phyloP scores from a whole-genome alignment of 176 grass and related monocot species.

The Aegilops sharonensis region DNA sequence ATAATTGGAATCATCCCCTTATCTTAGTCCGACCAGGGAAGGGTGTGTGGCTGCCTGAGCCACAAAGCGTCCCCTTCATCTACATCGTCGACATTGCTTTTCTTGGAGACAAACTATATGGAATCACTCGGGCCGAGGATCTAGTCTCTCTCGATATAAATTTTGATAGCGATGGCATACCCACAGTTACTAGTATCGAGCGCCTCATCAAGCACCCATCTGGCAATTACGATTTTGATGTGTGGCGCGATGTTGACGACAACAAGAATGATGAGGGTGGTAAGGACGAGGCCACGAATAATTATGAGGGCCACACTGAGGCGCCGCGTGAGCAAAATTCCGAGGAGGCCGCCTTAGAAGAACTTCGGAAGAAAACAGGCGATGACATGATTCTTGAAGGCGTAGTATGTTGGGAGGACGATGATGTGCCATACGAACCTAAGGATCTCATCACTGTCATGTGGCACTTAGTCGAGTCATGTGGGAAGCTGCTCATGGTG shows the following conservation, averaged over 20 bases:
- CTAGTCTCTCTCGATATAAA: neutral
- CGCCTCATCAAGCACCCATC: neutral
- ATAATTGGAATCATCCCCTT: neutral
- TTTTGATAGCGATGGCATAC: neutral
- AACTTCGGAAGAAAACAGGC: neutral
- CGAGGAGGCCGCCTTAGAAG: neutral
- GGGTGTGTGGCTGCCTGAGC: neutral
- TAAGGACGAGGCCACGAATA: neutral
- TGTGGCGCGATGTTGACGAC: neutral
- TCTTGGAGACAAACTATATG: neutral
- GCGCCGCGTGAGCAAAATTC: no score
- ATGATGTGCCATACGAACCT: neutral
- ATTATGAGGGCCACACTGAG: no score
- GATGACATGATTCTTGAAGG: neutral
- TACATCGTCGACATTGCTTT: neutral
- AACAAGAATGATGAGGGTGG: neutral
- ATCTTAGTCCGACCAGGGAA: neutral
- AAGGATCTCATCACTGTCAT: neutral
- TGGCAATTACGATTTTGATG: neutral
- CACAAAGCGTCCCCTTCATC: neutral
- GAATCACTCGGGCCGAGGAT: neutral
- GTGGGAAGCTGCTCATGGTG: neutral
- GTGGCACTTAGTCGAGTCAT: neutral
- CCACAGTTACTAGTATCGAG: neutral
- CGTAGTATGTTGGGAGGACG: neutral